These are phyloP conservation scores for Panicum hallii DNA, from an alignment of 202 grass and related monocot species.

Conservation along the genomic window DNA sequence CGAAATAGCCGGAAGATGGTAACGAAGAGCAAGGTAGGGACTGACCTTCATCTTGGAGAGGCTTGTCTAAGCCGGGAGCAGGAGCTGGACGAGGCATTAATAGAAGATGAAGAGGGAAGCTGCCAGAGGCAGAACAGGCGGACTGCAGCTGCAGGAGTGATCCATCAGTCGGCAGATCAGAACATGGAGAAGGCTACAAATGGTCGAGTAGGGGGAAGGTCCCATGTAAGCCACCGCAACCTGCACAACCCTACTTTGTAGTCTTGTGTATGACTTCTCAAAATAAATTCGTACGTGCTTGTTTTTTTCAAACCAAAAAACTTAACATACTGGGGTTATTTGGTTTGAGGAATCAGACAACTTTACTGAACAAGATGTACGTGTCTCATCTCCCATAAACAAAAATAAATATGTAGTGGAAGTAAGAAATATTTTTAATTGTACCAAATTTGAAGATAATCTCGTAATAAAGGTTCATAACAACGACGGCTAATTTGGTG, in stretches of 20 bases:
- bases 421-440: background rate
- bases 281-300: background rate
- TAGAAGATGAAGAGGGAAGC: slow-evolving; percentile 46
- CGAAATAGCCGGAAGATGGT: background rate
- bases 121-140: slow-evolving; percentile 19
- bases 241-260: slow-evolving; percentile 4
- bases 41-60: slow-evolving; percentile 76
- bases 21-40: slow-evolving; percentile 10
- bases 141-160: slow-evolving; percentile 52
- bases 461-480: background rate
- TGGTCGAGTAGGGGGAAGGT: slow-evolving; percentile 35
- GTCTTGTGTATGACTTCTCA: background rate
- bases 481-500: background rate
- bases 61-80: slow-evolving; percentile 28
- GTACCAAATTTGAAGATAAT: background rate
- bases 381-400: background rate
- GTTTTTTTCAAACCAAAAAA: background rate
- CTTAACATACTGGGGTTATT: background rate
- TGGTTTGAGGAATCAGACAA: background rate
- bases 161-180: slow-evolving; percentile 63
- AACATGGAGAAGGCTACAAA: slow-evolving; percentile 80
- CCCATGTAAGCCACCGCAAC: slow-evolving; percentile 28
- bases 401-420: background rate
- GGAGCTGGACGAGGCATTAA: slow-evolving; percentile 46
- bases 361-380: no score